These are phyloP conservation scores for Heritiera littoralis DNA, from an alignment of 345 rosid genomes.

Conservation along the genomic window DNA sequence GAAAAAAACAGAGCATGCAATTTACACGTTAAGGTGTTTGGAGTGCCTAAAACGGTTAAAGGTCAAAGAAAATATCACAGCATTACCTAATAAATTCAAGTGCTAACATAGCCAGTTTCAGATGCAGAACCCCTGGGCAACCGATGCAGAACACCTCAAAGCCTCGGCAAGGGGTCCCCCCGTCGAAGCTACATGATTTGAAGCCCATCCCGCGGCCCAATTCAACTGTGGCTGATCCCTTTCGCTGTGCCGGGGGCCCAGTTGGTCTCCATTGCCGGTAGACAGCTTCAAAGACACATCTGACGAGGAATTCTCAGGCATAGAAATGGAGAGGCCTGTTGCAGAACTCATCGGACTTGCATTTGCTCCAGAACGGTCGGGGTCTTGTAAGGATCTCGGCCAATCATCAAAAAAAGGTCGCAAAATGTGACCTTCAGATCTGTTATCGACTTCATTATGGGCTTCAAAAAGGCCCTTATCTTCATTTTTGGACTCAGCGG, in stretches of 20 bases:
- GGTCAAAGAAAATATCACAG: neutral
- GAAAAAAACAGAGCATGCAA: neutral
- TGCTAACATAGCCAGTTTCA: constrained; percentile 38
- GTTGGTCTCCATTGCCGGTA: constrained; percentile 60
- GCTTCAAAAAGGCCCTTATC: constrained; percentile 43
- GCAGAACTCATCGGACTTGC: constrained; percentile 41
- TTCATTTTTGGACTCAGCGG: constrained; percentile 46
- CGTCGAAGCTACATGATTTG: constrained; percentile 56
- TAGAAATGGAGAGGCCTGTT: constrained; percentile 70
- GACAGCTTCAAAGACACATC: constrained; percentile 86
- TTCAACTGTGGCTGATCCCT: constrained; percentile 33
- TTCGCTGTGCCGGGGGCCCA: constrained; percentile 24
- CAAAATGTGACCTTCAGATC: constrained; percentile 61
- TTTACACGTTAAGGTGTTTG: neutral
- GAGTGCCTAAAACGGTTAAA: neutral
- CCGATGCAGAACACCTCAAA: constrained; percentile 74
- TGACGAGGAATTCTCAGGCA: constrained; percentile 68
- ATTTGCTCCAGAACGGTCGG: constrained; percentile 41
- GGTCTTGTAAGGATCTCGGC: constrained; percentile 61
- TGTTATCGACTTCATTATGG: constrained; percentile 37
- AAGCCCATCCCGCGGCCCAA: constrained; percentile 60
- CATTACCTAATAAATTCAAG: constrained; percentile 19
- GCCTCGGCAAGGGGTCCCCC: constrained; percentile 95
- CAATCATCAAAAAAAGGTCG: constrained; percentile 89
- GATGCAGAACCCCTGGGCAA: constrained; percentile 47